A percentile compares a stretch with the other conserved stretches of the same genome.
Conservation (phyloP, 83 land plant genomes). For the Diphasiastrum complanatum region DNA sequence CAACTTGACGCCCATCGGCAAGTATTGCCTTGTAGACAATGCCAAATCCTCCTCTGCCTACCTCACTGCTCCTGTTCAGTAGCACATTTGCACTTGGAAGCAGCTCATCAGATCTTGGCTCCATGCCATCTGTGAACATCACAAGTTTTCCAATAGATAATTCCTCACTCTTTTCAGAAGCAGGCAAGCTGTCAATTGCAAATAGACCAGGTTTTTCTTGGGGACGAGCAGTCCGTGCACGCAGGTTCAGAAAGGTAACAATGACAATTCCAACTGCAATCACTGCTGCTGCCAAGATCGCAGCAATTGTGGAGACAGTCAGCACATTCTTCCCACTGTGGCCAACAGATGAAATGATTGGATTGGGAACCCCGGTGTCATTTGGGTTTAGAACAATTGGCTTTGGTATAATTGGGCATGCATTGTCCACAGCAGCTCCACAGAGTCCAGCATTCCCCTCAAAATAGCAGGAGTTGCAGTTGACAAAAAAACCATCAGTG, state of each 20-base stretch:
- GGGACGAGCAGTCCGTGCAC: not conserved
- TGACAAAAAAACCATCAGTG: not conserved
- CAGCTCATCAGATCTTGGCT: not conserved
- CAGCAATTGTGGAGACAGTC: not conserved
- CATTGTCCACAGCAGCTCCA: not conserved
- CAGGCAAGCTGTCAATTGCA: not conserved
- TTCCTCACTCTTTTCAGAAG: not conserved
- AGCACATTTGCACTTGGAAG: not conserved
- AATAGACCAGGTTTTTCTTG: not conserved
- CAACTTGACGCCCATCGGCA: not conserved
- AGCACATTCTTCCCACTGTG: not conserved
- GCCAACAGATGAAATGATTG: not conserved
- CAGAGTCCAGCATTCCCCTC: conserved; percentile 1
- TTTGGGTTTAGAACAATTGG: conserved; percentile 14
- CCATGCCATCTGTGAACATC: not conserved
- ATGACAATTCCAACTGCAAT: not conserved
- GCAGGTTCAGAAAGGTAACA: not conserved
- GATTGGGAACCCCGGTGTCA: not conserved
- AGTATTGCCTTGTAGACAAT: not conserved
- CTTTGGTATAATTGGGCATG: conserved; percentile 9
- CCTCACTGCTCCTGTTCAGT: not conserved
- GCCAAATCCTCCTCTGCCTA: not conserved
- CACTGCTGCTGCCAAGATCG: not conserved
- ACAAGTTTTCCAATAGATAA: not conserved
- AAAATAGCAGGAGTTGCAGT: not conserved